phyloP scores from a whole-genome alignment of 768 basidiomycete species.

The Solioccasus polychromus region DNA sequence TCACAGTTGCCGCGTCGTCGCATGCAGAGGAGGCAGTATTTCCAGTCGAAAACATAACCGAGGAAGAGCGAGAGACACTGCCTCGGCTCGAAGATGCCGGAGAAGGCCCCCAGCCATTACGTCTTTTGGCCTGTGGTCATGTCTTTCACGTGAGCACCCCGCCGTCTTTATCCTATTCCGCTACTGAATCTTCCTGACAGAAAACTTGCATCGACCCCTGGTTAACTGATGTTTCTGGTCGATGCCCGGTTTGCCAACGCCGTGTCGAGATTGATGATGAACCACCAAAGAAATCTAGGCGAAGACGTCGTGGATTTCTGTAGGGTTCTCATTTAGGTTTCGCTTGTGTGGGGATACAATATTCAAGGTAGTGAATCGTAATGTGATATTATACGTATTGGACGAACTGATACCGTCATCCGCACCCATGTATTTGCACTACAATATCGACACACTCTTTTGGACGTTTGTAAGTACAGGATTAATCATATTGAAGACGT shows the following conservation, averaged over 20 bases:
- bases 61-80: slow-evolving; percentile 40
- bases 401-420: slow-evolving; percentile 24
- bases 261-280: slow-evolving; percentile 53
- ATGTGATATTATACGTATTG: slow-evolving; percentile 31
- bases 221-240: slow-evolving; percentile 79
- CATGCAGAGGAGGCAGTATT: slow-evolving; percentile 25
- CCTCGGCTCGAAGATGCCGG: slow-evolving; percentile 69
- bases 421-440: slow-evolving; percentile 21
- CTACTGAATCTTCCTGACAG: slow-evolving; percentile 35
- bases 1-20: slow-evolving; percentile 5
- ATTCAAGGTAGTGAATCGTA: slow-evolving; percentile 28
- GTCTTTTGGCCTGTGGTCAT: slow-evolving; percentile 78
- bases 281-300: slow-evolving; percentile 32
- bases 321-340: slow-evolving; percentile 5
- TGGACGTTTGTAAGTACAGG: slow-evolving; percentile 11
- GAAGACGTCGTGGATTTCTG: slow-evolving; percentile 20
- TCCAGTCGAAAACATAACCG: slow-evolving; percentile 35
- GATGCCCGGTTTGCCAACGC: slow-evolving; percentile 85
- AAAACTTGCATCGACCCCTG: slow-evolving; percentile 90
- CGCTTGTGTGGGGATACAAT: slow-evolving; percentile 20
- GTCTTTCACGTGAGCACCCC: slow-evolving; percentile 76
- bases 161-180: background rate
- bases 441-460: slow-evolving; percentile 28
- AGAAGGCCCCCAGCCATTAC: slow-evolving; percentile 71
- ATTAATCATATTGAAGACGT: no score